These are phyloP conservation scores for Globisporangium polare DNA, from an alignment of 352 stramenopile genomes.

Conservation along the genomic window DNA sequence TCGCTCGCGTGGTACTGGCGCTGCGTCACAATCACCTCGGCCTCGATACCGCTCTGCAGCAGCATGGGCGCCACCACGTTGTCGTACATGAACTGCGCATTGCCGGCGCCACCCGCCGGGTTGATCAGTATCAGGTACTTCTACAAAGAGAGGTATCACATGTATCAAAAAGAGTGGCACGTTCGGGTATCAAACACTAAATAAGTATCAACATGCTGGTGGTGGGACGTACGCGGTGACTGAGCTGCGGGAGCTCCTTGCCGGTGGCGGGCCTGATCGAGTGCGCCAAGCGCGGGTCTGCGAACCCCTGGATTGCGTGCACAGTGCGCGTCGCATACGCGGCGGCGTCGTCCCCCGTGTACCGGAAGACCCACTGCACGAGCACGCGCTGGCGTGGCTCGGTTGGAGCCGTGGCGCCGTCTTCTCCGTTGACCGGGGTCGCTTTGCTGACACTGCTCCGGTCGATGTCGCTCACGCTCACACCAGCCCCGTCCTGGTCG, in stretches of 20 bases:
- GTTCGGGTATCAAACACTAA: neutral
- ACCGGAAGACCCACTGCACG: conserved; percentile 49
- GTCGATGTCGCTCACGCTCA: conserved; percentile 10
- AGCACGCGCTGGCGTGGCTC: conserved; percentile 18
- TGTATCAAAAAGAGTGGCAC: neutral
- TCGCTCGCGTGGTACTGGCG: conserved; percentile 53
- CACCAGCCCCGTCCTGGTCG: conserved; percentile 12
- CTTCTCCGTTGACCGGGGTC: conserved; percentile 8
- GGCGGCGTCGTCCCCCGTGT: conserved; percentile 22
- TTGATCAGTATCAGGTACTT: conserved; percentile 72
- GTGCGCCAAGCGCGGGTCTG: conserved; percentile 32
- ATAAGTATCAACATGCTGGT: conserved; percentile 4
- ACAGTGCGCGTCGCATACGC: conserved; percentile 28
- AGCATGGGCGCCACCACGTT: conserved; percentile 46
- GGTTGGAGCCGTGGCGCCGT: neutral
- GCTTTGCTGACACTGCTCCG: neutral
- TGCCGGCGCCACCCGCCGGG: conserved; percentile 46
- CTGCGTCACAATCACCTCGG: conserved; percentile 46
- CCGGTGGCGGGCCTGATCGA: conserved; percentile 13
- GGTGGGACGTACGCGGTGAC: conserved; percentile 28
- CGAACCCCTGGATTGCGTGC: conserved; percentile 37
- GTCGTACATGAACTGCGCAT: conserved; percentile 52
- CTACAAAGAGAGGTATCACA: conserved; percentile 1
- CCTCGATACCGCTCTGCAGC: conserved; percentile 45
- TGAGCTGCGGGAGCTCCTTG: conserved; percentile 20